Base-by-base conservation (phyloP, 768 basidiomycete genomes). In the Tricholoma furcatifolium region DNA sequence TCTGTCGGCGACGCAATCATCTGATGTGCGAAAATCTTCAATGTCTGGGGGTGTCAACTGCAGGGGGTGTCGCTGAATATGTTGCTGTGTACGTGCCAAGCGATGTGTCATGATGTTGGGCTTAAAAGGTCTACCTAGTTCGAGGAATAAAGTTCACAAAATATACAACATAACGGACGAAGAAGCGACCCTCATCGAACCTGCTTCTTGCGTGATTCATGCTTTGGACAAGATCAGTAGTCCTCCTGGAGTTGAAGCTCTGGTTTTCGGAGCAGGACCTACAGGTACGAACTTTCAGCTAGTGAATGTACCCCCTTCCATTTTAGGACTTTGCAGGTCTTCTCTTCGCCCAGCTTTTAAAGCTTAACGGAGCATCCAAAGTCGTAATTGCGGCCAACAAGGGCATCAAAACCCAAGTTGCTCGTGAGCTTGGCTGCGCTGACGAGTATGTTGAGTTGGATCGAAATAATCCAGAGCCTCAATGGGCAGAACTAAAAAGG, bases 361-460 rank as follows among this genome's bases (percentile, higher is more conserved):
- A 88, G 66, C 72, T 86, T 43, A 90, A 89, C 62, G 88, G 88
- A 52, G 88, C 88, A 7, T 67, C 75, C 24, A 78, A 76, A 55
- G 78, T 90, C 53, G 83, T 85, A 41, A 80, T 91, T 43, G 88
- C 85, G 1, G 84, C 84, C 39, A 88, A 89, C 69, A 85, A 85
- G 69, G 84, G 87, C 43, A 80, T 87, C 62, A 91, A 91, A 75
- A 87, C 84, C 74, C 79, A 86, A 51, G 76, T 89, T 51, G 88
- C 88, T 20, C 79, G 79, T 66, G 69, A 87, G 56, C 76, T 90
- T 24, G 74, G 86, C 9, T 83, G 82, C 12, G 88, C 70, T 9
- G 85, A 91, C 63, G 85, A 83, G 62, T 91, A 89, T 67, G 73
- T 91, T 59, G 87, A 88, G 64, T 76, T 91, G 36, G 86, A 91